Evolutionary conservation across 2,329 filamentous ascomycete genomes (phyloP).

Genomic region (Aureobasidium zeae): DNA sequence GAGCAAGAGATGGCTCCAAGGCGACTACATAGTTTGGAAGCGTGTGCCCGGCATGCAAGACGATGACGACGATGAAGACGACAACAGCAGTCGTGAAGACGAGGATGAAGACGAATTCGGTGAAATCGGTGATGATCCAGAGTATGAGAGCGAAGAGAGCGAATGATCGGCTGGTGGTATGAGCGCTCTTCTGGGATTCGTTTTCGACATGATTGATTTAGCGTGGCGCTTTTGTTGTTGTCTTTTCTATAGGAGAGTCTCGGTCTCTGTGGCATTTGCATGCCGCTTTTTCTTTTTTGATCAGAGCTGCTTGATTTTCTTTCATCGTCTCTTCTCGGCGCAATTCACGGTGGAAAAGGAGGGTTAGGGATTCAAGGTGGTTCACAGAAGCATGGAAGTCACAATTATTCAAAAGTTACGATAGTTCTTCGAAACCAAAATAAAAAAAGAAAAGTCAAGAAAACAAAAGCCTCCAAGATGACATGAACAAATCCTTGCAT

Average conservation of each 20-base stretch:
- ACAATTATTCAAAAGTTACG: too few relatives aligned
- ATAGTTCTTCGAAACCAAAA: too few relatives aligned
- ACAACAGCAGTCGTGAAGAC: slow-evolving; percentile 33
- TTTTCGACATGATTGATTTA: slow-evolving; percentile 13
- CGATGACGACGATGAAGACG: slow-evolving; percentile 44
- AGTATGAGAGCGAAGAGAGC: slow-evolving; percentile 13
- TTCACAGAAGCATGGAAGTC: too few relatives aligned
- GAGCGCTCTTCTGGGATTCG: too few relatives aligned
- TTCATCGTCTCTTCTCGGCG: too few relatives aligned
- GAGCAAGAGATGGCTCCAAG: slow-evolving; percentile 79
- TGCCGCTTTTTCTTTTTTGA: slow-evolving; percentile 3
- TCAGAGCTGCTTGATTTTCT: too few relatives aligned
- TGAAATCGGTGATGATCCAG: slow-evolving; percentile 32
- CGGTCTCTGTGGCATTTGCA: slow-evolving; percentile 10
- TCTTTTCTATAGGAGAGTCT: too few relatives aligned
- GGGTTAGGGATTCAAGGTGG: too few relatives aligned
- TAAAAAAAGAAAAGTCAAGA: too few relatives aligned
- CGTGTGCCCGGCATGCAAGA: slow-evolving; percentile 56
- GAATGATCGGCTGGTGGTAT: not conserved
- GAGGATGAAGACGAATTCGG: slow-evolving; percentile 37
- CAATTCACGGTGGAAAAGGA: not conserved
- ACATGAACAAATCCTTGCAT: too few relatives aligned
- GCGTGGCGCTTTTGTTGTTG: slow-evolving; percentile 7
- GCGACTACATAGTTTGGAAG: slow-evolving; percentile 74
- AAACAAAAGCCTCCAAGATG: too few relatives aligned